Conservation (phyloP, 805 yeast species). For the Torulaspora franciscae region DNA sequence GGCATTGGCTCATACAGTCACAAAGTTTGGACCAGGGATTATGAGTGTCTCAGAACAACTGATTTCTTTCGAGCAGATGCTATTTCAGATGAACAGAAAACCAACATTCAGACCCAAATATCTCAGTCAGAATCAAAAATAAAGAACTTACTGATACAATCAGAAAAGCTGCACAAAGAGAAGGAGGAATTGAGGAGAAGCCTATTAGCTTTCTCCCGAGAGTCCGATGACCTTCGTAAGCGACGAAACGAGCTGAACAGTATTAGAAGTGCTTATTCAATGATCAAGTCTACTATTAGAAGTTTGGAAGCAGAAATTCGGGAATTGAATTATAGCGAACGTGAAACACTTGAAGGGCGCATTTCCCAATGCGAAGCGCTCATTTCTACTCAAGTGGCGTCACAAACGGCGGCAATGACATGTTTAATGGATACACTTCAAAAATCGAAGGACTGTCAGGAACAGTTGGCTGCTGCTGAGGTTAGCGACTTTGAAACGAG, state of each 20-base stretch:
- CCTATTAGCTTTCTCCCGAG: conserved; percentile 7
- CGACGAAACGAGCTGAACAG: conserved; percentile 18
- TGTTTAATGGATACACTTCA: conserved; percentile 21
- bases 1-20: conserved; percentile 52
- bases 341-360: conserved; percentile 40
- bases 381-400: conserved; percentile 19
- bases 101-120: conserved; percentile 17
- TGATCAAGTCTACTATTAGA: conserved; percentile 26
- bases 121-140: conserved; percentile 9
- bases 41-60: conserved; percentile 15
- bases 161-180: conserved; percentile 14
- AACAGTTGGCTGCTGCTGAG: conserved; percentile 27
- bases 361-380: conserved; percentile 35
- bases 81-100: conserved; percentile 26
- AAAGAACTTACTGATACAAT: conserved; percentile 10
- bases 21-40: conserved; percentile 42
- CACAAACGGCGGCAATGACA: conserved; percentile 26
- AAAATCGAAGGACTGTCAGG: conserved; percentile 27
- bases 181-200: conserved; percentile 13
- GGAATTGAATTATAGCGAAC: conserved; percentile 37
- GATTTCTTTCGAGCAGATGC: conserved; percentile 26
- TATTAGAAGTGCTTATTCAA: conserved; percentile 21
- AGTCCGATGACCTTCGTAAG: conserved; percentile 19
- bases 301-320: conserved; percentile 33
- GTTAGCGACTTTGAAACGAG: conserved; percentile 38